Base-by-base conservation (phyloP, 2,329 filamentous ascomycete species). In the Alternaria angustiovoidea region DNA sequence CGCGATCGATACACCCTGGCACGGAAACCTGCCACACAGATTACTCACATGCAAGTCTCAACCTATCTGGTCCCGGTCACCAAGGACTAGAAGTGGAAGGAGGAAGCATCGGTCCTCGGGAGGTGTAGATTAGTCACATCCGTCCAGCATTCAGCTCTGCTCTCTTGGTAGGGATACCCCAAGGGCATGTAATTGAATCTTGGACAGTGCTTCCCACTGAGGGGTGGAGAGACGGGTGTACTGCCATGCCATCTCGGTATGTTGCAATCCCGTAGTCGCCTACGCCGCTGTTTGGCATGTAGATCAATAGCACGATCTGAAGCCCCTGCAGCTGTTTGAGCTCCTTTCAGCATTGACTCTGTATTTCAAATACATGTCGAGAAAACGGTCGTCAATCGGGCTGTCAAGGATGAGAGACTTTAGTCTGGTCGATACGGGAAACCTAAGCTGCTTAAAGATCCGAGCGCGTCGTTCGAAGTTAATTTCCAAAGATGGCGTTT, bases 401-500 rank as follows among this genome's bases (percentile, higher is more conserved):
- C 56, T 51, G 22, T 43, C 20, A n/a, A 0, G 39, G 42, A 36
- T 41, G 3, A 38, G 16, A 41, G 24, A 22, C 30, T 36, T 38
- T 49, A 53, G 52, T 46, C 44, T 58, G 46, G 56, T 32, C 32
- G 24, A n/a, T 32, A 53, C 53, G 38, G 51, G 49, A 55, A 46
- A 26, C 42, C 34, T 36, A 22, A 43, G 36, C 51, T 28, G 28
- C 51, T 51, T 32, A 59, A 43, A 56, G 48, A 32, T 47, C 14
- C 34, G 36, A 30, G 53, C 22, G 54, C 41, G 28, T 44, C 39
- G 32, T 51, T 54, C 20, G 49, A 58, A 56, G 43, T 38, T 34
- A 20, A 56, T 38, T 44, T 39, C 54, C 43, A 54, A 57, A 43
- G 47, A 63, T 54, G 68, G 67, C 62, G 59, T 62, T 63, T 63